Evolutionary conservation across 1,139 yeast species (phyloP).

Genomic region (Candida smagusa): DNA sequence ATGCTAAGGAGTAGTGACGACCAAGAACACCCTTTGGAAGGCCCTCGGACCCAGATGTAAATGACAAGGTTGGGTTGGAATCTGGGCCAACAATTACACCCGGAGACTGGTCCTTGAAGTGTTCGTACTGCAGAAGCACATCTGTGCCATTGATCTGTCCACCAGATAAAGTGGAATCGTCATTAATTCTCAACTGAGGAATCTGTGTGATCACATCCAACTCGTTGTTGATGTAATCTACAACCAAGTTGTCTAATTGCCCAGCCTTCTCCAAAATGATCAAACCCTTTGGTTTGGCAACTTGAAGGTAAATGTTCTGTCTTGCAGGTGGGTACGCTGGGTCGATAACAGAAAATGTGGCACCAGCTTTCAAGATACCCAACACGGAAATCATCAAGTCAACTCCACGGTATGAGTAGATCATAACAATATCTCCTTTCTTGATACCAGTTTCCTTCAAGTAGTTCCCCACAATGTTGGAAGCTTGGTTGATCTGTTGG

Average conservation of each 20-base stretch:
- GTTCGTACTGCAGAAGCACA: slow-evolving; percentile 45
- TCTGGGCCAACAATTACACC: slow-evolving; percentile 98
- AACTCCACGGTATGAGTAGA: slow-evolving; percentile 95
- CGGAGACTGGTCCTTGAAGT: slow-evolving; percentile 54
- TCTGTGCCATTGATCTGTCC: slow-evolving; percentile 44
- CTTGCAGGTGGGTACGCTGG: slow-evolving; percentile 99
- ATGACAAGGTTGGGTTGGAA: slow-evolving; percentile 91
- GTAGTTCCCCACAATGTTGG: slow-evolving; percentile 92
- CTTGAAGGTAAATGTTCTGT: slow-evolving; percentile 87
- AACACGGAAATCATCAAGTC: slow-evolving; percentile 94
- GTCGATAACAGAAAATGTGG: slow-evolving; percentile 95
- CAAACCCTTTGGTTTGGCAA: slow-evolving; percentile 89
- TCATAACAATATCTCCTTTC: slow-evolving; percentile 94
- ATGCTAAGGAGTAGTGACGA: slow-evolving; percentile 93
- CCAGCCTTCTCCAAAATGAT: slow-evolving; percentile 93
- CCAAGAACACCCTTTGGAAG: slow-evolving; percentile 98
- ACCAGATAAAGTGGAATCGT: slow-evolving; percentile 74
- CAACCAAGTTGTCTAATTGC: slow-evolving; percentile 67
- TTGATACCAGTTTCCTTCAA: slow-evolving; percentile 76
- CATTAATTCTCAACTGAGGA: slow-evolving; percentile 72
- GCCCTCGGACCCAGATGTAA: slow-evolving; percentile 99
- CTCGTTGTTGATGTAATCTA: slow-evolving; percentile 68
- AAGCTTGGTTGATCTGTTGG: slow-evolving; percentile 83
- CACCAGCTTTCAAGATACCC: slow-evolving; percentile 98
- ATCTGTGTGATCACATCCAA: slow-evolving; percentile 69